phyloP scores from a whole-genome alignment of 495 filamentous ascomycete species.

The Acidomyces sp. region DNA sequence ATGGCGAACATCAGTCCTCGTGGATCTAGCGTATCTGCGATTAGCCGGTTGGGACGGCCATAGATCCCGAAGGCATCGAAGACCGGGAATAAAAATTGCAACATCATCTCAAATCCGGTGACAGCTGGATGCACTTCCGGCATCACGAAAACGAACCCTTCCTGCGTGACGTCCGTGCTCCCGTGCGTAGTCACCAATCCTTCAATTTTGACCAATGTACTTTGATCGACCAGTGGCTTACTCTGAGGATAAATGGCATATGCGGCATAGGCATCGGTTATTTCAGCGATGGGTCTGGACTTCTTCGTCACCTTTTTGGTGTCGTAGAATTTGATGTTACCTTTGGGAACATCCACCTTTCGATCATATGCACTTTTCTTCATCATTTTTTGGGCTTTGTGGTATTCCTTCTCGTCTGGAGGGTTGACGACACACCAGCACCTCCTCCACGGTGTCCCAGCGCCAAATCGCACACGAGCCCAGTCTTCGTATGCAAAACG shows the following conservation, averaged over 20 bases:
- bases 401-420: conserved; percentile 80
- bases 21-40: conserved; percentile 73
- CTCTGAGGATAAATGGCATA: conserved; percentile 94
- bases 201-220: conserved; percentile 88
- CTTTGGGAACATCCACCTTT: conserved; percentile 56
- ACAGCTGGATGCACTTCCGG: conserved; percentile 85
- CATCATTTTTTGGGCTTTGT: conserved; percentile 64
- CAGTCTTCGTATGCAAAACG: conserved; percentile 75
- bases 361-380: conserved; percentile 66
- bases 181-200: conserved; percentile 78
- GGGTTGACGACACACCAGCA: conserved; percentile 93
- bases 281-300: conserved; percentile 72
- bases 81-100: conserved; percentile 86
- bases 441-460: conserved; percentile 88
- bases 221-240: conserved; percentile 84
- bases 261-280: conserved; percentile 79
- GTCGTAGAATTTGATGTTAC: conserved; percentile 89
- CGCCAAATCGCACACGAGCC: conserved; percentile 90
- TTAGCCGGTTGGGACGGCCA: conserved; percentile 72
- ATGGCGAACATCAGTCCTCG: conserved; percentile 97
- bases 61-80: conserved; percentile 91
- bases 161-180: conserved; percentile 54
- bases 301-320: conserved; percentile 86
- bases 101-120: conserved; percentile 88
- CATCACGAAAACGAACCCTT: conserved; percentile 97